Percentiles rank a stretch among this genome's conserved stretches.
phyloP scores from a whole-genome alignment of 2,329 filamentous ascomycete genomes.

The Botryosphaeria dothidea region DNA sequence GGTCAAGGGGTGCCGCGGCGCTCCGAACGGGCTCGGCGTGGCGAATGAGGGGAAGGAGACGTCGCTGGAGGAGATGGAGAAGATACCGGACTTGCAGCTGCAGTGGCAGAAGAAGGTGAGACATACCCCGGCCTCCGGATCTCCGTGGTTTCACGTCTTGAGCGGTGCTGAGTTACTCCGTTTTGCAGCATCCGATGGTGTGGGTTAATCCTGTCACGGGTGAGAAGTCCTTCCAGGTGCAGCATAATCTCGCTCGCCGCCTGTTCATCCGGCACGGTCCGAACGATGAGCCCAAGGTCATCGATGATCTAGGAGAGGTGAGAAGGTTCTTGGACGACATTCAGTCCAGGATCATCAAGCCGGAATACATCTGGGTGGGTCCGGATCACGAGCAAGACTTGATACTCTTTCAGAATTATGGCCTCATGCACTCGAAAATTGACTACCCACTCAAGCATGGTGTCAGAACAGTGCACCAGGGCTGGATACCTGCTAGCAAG shows the following conservation, averaged over 20 bases:
- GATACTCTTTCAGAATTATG: conserved; percentile 23
- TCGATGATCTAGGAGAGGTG: conserved; percentile 44
- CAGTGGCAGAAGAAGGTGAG: conserved; percentile 31
- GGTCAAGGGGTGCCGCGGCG: conserved; percentile 45
- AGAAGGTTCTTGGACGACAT: conserved; percentile 38
- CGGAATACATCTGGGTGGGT: conserved; percentile 46
- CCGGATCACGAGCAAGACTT: conserved; percentile 47
- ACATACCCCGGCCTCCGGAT: no score
- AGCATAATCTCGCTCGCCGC: conserved; percentile 42
- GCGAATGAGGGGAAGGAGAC: conserved; percentile 42
- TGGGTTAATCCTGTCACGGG: conserved; percentile 48
- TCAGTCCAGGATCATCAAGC: conserved; percentile 43
- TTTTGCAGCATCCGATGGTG: conserved; percentile 46
- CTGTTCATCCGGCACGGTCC: conserved; percentile 40
- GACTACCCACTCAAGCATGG: conserved; percentile 46
- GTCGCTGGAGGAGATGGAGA: conserved; percentile 38
- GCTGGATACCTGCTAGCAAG: conserved; percentile 42
- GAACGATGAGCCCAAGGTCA: conserved; percentile 35
- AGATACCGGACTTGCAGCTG: conserved; percentile 37
- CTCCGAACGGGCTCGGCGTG: conserved; percentile 44
- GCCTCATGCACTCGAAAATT: conserved; percentile 41
- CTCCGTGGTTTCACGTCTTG: no score
- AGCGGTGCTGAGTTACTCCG: no score
- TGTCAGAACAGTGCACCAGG: conserved; percentile 49
- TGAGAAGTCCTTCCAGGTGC: conserved; percentile 47